Percentiles rank a stretch among this genome's conserved stretches.
These are phyloP conservation scores for Microglena sp. DNA, from an alignment of 139 green algal species.

Conservation along the genomic window DNA sequence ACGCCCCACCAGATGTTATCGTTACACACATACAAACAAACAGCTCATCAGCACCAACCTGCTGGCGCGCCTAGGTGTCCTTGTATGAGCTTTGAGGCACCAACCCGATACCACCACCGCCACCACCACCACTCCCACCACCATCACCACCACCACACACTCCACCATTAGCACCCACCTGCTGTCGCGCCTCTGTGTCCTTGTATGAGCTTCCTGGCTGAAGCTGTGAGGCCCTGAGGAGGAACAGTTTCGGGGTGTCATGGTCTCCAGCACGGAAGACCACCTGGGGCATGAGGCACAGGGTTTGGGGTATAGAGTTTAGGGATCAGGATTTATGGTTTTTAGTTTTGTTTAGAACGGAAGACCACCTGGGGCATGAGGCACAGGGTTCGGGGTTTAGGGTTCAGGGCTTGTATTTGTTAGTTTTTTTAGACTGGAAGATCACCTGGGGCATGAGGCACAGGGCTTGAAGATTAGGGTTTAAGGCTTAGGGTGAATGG, in stretches of 20 bases:
- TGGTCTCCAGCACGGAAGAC: background rate
- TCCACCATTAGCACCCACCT: conserved; percentile 17
- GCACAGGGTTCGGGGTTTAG: no score
- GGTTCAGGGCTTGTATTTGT: no score
- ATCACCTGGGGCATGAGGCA: no score
- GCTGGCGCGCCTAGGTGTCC: conserved; percentile 16
- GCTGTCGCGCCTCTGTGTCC: conserved; percentile 43
- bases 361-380: no score
- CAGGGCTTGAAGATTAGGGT: no score
- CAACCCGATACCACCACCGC: background rate
- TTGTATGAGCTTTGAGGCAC: no score
- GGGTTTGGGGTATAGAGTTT: no score
- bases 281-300: background rate
- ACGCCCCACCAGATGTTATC: no score
- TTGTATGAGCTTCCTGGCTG: conserved; percentile 50
- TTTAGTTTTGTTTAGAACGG: no score
- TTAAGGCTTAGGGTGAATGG: no score
- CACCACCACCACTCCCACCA: background rate
- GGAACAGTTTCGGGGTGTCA: conserved; percentile 11
- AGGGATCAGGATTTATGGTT: no score
- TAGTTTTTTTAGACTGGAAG: no score
- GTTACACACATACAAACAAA: conserved; percentile 32
- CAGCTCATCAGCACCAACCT: background rate
- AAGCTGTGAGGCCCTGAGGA: conserved; percentile 42
- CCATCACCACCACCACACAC: background rate